phyloP scores from a whole-genome alignment of 768 basidiomycete species.

The Agaricus bisporus region DNA sequence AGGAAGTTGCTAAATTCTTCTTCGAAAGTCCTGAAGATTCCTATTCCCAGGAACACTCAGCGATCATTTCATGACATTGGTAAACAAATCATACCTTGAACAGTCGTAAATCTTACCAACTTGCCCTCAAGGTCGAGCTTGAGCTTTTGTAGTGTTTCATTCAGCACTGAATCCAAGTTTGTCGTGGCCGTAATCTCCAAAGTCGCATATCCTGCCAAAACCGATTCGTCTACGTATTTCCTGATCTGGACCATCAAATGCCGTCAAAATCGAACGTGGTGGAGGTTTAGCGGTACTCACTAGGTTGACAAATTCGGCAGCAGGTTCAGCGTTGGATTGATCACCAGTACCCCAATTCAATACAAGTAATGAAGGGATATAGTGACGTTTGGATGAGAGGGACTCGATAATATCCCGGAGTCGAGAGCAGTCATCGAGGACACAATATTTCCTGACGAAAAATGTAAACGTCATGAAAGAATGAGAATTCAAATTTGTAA shows the following conservation, averaged over 20 bases:
- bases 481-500: neutral
- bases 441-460: conserved; percentile 52
- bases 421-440: conserved; percentile 68
- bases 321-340: conserved; percentile 22
- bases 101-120: conserved; percentile 39
- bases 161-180: conserved; percentile 55
- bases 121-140: conserved; percentile 53
- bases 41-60: conserved; percentile 21
- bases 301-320: conserved; percentile 54
- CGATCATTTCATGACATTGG: neutral
- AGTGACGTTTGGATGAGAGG: conserved; percentile 50
- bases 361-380: conserved; percentile 54
- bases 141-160: conserved; percentile 31
- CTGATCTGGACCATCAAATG: conserved; percentile 31
- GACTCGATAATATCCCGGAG: conserved; percentile 56
- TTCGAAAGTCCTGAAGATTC: conserved; percentile 37
- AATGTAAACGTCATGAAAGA: conserved; percentile 4
- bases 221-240: conserved; percentile 38
- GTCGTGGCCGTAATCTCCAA: conserved; percentile 44
- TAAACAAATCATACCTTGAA: conserved; percentile 33
- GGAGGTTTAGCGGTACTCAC: conserved; percentile 26
- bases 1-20: conserved; percentile 31
- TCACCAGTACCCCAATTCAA: conserved; percentile 50
- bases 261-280: neutral
- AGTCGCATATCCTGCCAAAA: conserved; percentile 34